Evolutionary conservation across 2,329 filamentous ascomycete species (phyloP).

Genomic region (Exophiala alcalophila): DNA sequence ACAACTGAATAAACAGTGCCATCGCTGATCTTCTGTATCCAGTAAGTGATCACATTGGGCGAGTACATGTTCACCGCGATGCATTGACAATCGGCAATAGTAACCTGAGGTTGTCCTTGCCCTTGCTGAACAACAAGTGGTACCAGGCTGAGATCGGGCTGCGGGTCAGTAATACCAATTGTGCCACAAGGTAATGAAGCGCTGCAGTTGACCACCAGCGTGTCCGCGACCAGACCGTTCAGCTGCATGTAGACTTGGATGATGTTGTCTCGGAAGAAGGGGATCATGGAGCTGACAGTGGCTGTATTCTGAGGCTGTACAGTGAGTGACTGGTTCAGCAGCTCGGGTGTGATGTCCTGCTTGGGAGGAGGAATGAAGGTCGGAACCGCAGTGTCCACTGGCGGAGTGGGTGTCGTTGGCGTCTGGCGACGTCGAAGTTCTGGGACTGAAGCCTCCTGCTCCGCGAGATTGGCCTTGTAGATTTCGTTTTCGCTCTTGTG

Average conservation of each 20-base stretch:
- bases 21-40: slow-evolving; percentile 24
- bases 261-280: slow-evolving; percentile 23
- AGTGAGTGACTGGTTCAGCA: slow-evolving; percentile 26
- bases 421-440: slow-evolving; percentile 17
- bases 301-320: slow-evolving; percentile 28
- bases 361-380: slow-evolving; percentile 29
- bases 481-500: slow-evolving; percentile 4
- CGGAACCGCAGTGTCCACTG: slow-evolving; percentile 15
- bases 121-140: slow-evolving; percentile 26
- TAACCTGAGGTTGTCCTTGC: slow-evolving; percentile 19
- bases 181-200: slow-evolving; percentile 24
- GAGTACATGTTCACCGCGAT: slow-evolving; percentile 30
- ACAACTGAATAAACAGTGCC: slow-evolving; percentile 26
- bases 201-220: slow-evolving; percentile 27
- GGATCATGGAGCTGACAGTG: slow-evolving; percentile 25
- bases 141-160: slow-evolving; percentile 27
- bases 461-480: background rate
- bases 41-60: slow-evolving; percentile 26
- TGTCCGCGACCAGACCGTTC: slow-evolving; percentile 24
- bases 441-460: background rate
- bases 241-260: slow-evolving; percentile 25
- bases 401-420: slow-evolving; percentile 1
- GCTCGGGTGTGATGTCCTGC: slow-evolving; percentile 25
- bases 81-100: slow-evolving; percentile 26
- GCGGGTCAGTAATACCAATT: slow-evolving; percentile 21